Evolutionary conservation across 768 basidiomycete genomes (phyloP).

Genomic region (Astraeus odoratus): DNA sequence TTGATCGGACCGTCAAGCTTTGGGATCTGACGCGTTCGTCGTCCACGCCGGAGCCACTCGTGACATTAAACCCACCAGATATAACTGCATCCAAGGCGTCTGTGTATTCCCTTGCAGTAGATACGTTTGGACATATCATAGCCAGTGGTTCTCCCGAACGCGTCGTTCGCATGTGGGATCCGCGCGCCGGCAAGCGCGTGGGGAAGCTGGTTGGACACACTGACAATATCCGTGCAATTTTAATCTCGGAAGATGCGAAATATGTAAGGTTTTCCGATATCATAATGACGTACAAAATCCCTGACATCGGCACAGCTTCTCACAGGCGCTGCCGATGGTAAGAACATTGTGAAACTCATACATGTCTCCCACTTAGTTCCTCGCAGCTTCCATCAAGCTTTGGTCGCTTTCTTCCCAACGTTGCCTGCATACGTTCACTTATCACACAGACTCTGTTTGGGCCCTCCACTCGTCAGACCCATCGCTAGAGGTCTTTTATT

Average conservation of each 20-base stretch:
- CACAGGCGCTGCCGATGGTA: conserved; percentile 75
- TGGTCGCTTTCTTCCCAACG: conserved; percentile 90
- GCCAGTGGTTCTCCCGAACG: conserved; percentile 91
- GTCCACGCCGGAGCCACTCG: conserved; percentile 43
- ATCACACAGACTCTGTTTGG: conserved; percentile 95
- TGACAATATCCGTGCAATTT: conserved; percentile 88
- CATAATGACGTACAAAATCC: conserved; percentile 3
- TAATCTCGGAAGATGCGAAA: conserved; percentile 85
- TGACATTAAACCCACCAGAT: conserved; percentile 65
- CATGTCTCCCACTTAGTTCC: conserved; percentile 8
- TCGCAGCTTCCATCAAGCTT: conserved; percentile 74
- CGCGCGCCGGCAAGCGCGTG: conserved; percentile 71
- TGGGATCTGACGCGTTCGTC: conserved; percentile 71
- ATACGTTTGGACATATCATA: conserved; percentile 72
- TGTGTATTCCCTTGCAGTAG: conserved; percentile 73
- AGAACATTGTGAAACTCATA: conserved; percentile 5
- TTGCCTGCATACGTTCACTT: conserved; percentile 92
- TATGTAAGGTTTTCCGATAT: conserved; percentile 51
- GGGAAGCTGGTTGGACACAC: conserved; percentile 93
- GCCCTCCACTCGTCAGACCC: conserved; percentile 85
- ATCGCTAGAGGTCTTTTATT: conserved; percentile 84
- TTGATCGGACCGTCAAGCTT: conserved; percentile 88
- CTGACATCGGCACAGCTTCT: conserved; percentile 45
- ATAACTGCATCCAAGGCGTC: conserved; percentile 59
- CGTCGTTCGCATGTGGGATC: conserved; percentile 91